A percentile compares a stretch with the other conserved stretches of the same genome.
Evolutionary conservation across 192 early-diverging fungal genomes (phyloP).

Genomic region (Coemansia sp.): DNA sequence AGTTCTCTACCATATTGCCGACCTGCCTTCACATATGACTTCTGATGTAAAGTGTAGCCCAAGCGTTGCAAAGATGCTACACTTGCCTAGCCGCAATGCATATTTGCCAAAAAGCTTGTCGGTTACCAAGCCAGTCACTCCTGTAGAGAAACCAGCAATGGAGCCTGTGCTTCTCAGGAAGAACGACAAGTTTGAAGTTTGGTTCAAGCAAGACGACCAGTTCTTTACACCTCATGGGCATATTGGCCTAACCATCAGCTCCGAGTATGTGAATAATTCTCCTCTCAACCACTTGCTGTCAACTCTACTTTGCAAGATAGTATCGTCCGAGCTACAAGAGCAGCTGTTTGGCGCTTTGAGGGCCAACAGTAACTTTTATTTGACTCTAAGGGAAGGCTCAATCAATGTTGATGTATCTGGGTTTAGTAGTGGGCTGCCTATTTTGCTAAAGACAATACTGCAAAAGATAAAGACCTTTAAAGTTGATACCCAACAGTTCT

Average conservation of each 20-base stretch:
- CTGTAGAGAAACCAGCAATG: background rate
- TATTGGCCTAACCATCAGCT: constrained; percentile 60
- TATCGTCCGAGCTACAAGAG: constrained; percentile 60
- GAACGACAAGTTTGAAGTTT: constrained; percentile 60
- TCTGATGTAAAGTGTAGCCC: background rate
- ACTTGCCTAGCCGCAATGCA: constrained; percentile 10
- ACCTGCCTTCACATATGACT: constrained; percentile 1
- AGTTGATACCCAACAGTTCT: constrained; percentile 67
- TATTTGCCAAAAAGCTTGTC: constrained; percentile 36
- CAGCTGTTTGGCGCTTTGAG: constrained; percentile 78
- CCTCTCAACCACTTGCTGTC: background rate
- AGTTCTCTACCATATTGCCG: constrained; percentile 66
- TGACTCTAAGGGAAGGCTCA: constrained; percentile 62
- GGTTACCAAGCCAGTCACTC: background rate
- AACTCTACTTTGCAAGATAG: background rate
- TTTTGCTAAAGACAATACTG: constrained; percentile 68
- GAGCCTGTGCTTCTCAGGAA: constrained; percentile 18
- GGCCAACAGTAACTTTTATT: constrained; percentile 69
- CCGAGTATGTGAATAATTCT: background rate
- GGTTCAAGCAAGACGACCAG: constrained; percentile 91
- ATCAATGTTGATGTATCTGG: constrained; percentile 68
- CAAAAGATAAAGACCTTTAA: constrained; percentile 61
- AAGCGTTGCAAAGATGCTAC: background rate
- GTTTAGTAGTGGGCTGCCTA: constrained; percentile 80
- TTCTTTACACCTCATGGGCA: constrained; percentile 85